Percentiles rank a stretch among this genome's conserved stretches.
phyloP scores from a whole-genome alignment of 78 protist genomes.

The Dictyostelium discoideum region DNA sequence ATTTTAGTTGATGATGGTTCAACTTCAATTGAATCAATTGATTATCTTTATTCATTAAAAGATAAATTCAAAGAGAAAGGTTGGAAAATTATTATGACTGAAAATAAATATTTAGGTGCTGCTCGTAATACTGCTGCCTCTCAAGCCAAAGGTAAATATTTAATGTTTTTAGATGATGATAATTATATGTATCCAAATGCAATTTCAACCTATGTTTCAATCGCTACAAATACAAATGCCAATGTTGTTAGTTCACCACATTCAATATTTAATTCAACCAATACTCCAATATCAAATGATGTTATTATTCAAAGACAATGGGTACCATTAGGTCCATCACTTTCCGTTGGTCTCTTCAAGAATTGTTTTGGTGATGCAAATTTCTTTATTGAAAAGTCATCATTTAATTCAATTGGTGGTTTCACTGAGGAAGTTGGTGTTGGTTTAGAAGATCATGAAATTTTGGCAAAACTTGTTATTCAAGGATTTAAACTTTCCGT shows the following conservation, averaged over 20 bases:
- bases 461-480: conserved; percentile 41
- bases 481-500: conserved; percentile 5
- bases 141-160: conserved; percentile 33
- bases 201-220: conserved; percentile 24
- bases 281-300: neutral
- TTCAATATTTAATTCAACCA: conserved; percentile 10
- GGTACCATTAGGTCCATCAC: conserved; percentile 67
- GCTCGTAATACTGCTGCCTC: conserved; percentile 69
- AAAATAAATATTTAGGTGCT: conserved; percentile 77
- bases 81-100: conserved; percentile 39
- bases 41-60: conserved; percentile 10
- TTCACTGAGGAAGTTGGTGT: conserved; percentile 76
- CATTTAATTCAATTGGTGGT: conserved; percentile 36
- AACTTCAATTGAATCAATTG: conserved; percentile 3
- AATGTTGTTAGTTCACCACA: conserved; percentile 74
- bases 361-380: conserved; percentile 82
- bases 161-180: conserved; percentile 70
- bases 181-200: conserved; percentile 58
- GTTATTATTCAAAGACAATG: conserved; percentile 37
- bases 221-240: conserved; percentile 12
- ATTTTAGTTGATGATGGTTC: conserved; percentile 74
- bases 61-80: neutral
- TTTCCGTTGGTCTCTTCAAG: conserved; percentile 62
- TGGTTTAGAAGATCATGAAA: conserved; percentile 76
- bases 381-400: conserved; percentile 24